A percentile compares a stretch with the other conserved stretches of the same genome.
Conservation (phyloP, 2,329 filamentous ascomycete species). For the Nothopassalora personata region DNA sequence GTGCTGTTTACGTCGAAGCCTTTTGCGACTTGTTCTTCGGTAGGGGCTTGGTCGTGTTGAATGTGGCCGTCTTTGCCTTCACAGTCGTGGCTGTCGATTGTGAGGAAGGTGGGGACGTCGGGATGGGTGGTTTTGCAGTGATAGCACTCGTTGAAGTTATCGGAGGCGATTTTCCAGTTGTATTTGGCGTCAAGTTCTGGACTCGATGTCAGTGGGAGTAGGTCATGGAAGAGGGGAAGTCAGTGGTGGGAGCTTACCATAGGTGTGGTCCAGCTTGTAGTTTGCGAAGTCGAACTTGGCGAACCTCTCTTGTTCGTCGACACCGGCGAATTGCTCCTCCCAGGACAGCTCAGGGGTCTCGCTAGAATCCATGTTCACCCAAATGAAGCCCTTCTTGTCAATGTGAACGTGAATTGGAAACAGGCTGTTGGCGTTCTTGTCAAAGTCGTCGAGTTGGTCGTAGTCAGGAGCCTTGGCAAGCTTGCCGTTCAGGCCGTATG, state of each 20-base stretch:
- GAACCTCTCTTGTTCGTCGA: slow-evolving; percentile 44
- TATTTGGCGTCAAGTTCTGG: slow-evolving; percentile 49
- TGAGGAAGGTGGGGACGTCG: slow-evolving; percentile 49
- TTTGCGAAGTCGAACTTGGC: slow-evolving; percentile 46
- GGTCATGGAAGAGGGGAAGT: not conserved
- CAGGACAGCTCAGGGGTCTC: slow-evolving; percentile 44
- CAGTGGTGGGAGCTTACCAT: slow-evolving; percentile 22
- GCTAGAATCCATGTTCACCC: slow-evolving; percentile 50
- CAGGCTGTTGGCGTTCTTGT: slow-evolving; percentile 51
- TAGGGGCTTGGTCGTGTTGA: slow-evolving; percentile 42
- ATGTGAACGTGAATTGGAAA: slow-evolving; percentile 51
- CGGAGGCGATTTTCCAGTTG: slow-evolving; percentile 56
- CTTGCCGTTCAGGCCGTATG: slow-evolving; percentile 52
- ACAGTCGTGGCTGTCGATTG: slow-evolving; percentile 51
- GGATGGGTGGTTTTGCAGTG: slow-evolving; percentile 56
- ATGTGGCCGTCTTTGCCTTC: slow-evolving; percentile 46
- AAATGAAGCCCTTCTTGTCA: slow-evolving; percentile 52
- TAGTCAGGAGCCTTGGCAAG: slow-evolving; percentile 57
- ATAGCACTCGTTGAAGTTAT: slow-evolving; percentile 63
- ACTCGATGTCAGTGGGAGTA: not conserved
- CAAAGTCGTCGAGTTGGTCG: slow-evolving; percentile 50
- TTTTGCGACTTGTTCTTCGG: slow-evolving; percentile 42
- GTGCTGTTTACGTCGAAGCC: slow-evolving; percentile 44
- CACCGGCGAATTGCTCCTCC: slow-evolving; percentile 47
- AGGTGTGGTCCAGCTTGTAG: slow-evolving; percentile 53